Evolutionary conservation across 169 alveolate genomes (phyloP), one percentile per base, ranked within the genome.

Genomic region (Eimeria nieschulzi): DNA sequence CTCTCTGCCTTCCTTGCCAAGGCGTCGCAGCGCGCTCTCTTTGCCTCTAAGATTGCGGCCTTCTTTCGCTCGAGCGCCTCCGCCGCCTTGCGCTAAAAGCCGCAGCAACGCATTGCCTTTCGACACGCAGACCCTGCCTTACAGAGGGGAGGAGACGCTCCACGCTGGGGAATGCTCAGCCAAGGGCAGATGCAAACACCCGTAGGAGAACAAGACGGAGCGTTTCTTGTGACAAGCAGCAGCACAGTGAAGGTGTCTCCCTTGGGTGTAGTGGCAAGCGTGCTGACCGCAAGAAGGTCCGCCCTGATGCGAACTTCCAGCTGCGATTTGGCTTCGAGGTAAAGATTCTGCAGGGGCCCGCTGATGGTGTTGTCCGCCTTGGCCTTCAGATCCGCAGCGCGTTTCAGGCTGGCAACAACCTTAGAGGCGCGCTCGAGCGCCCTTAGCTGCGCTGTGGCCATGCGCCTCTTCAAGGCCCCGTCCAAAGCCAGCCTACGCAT

Each of bases 401-500:
- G 15, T 13, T 75, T 75, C 33, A 75, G 39, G 9, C n/a, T 51
- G n/a, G 84, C 84, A 6, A 75, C 15, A 53, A 53, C 25, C 15
- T 25, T 17, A 13, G 84, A 13, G 25, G 84, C 84, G 7, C 66
- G 84, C 23, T 33, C 12, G n/a, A 75, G 46, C 64, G n/a, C 66
- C 39, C 84, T 61, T 17, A 39, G 84, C 23, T 53, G 84, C 25
- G 84, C 23, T 25, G 84, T n/a, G 19, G 84, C 84, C 25, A 75
- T 25, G 39, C 61, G 55, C 84, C 46, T 39, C 84, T 75, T 39
- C 39, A 75, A 8, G 7, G 84, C 84, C 23, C 51, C 12, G 10
- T 75, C 84, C 84, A 75, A 7, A 13, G 84, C 39, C 66, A 39
- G 61, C 84, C 84, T 75, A 64, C 46, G 46, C 46, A 33, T 33